Conservation (phyloP, 768 basidiomycete species). For the Tephrocybe sp. region DNA sequence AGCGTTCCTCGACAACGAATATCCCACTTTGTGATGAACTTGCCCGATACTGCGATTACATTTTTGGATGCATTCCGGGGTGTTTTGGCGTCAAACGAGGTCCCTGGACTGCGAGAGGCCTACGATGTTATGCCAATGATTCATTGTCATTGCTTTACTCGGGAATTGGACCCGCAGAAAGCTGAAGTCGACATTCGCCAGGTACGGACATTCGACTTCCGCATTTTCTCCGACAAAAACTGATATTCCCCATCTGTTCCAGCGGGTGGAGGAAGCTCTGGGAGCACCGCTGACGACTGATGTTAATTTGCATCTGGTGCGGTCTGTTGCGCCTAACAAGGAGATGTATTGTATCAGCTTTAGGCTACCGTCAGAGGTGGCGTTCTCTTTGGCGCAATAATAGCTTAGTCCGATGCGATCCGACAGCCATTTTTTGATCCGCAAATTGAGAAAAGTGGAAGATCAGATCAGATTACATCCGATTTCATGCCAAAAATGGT, state of each 20-base stretch:
- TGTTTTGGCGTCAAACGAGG: constrained; percentile 44
- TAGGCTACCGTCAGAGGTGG: constrained; percentile 41
- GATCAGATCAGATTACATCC: constrained; percentile 8
- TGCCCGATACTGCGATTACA: constrained; percentile 87
- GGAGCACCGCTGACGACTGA: constrained; percentile 52
- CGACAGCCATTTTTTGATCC: constrained; percentile 5
- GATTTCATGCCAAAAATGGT: constrained; percentile 13
- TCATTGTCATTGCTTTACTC: constrained; percentile 96
- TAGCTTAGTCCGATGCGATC: constrained; percentile 3
- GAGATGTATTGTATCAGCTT: constrained; percentile 98
- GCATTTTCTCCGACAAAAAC: constrained; percentile 13
- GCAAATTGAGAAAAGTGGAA: not conserved
- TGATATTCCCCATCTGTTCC: constrained; percentile 15
- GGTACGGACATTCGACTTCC: constrained; percentile 46
- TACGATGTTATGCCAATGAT: constrained; percentile 81
- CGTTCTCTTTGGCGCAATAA: constrained; percentile 17
- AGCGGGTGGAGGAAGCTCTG: constrained; percentile 75
- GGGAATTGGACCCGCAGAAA: constrained; percentile 66
- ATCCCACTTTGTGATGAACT: constrained; percentile 95
- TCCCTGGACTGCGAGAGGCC: constrained; percentile 41
- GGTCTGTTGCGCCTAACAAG: constrained; percentile 94
- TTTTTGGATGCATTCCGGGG: constrained; percentile 91
- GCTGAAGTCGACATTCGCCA: constrained; percentile 79
- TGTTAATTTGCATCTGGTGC: constrained; percentile 69
- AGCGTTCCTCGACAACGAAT: constrained; percentile 51